Conservation (phyloP, 495 filamentous ascomycete genomes). For the Penicillium daleae region DNA sequence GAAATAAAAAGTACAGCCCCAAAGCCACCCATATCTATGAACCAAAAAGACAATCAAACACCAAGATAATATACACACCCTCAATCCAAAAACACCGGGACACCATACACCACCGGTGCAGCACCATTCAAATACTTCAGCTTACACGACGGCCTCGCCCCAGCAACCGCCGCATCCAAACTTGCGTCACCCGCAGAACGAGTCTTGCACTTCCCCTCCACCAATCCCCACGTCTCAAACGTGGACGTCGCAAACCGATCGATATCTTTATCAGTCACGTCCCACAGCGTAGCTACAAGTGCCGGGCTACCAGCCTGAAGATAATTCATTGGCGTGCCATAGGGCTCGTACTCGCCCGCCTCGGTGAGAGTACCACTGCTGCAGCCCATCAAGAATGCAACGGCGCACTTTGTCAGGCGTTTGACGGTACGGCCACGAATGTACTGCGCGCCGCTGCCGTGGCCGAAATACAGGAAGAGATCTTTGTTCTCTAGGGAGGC, state of each 20-base stretch:
- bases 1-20: neutral
- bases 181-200: slow-evolving; percentile 26
- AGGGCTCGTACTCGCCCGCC: slow-evolving; percentile 84
- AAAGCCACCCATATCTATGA: neutral
- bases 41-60: neutral
- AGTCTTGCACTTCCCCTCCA: slow-evolving; percentile 38
- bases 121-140: slow-evolving; percentile 92
- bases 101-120: slow-evolving; percentile 89
- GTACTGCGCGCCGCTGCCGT: slow-evolving; percentile 94
- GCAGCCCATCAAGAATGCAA: slow-evolving; percentile 92
- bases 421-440: slow-evolving; percentile 80
- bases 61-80: slow-evolving; percentile 4
- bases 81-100: slow-evolving; percentile 78
- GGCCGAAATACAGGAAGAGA: slow-evolving; percentile 90
- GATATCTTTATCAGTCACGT: slow-evolving; percentile 96
- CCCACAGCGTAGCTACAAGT: slow-evolving; percentile 90
- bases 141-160: slow-evolving; percentile 72
- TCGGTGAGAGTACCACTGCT: slow-evolving; percentile 76
- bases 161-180: slow-evolving; percentile 79
- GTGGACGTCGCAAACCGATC: slow-evolving; percentile 81
- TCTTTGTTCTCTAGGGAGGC: slow-evolving; percentile 59
- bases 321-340: slow-evolving; percentile 88
- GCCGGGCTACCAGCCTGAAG: slow-evolving; percentile 83
- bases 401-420: slow-evolving; percentile 73
- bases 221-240: slow-evolving; percentile 85